Evolutionary conservation across 2,329 filamentous ascomycete genomes (phyloP), one percentile per base, ranked within the genome.

Genomic region (Monilinia vaccinii-corymbosi): DNA sequence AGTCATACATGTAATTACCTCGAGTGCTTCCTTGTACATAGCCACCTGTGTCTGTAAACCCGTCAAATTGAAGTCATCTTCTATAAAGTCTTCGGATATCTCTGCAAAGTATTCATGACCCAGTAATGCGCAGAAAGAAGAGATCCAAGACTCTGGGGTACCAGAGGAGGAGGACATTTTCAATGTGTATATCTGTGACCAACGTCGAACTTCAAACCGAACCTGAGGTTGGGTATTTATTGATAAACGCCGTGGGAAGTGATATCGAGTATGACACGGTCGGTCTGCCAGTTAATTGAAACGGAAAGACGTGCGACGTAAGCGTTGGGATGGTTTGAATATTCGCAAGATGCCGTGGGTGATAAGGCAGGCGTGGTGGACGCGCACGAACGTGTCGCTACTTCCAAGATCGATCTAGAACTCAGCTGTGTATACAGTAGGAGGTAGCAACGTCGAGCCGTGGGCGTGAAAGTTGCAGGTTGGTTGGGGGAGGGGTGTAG

Each of bases 51-150:
- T 89, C 75, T 96, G 91, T 70, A 99, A 80, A 53, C 94, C 94
- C 0, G 94, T 99, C 66, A 99, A 80, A 75, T 99, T 99, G 81
- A 99, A 99, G 75, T 99, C 94, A 84, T 99, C 94, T 75, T 99
- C 94, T 72, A 99, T 97, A 70, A 99, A 99, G 71, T 99, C 94
- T 76, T 99, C 94, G 49, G 91, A 94, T 55, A 99, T 93, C 78
- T 99, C 94, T 64, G 94, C 94, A 75, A 99, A 99, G 78, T 97
- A 99, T 75, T 99, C 94, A 74, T 99, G 94, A 63, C 94, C 94
- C 62, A 97, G 83, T 49, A 97, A 80, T 44, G 90, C 91, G 79
- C 94, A 99, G 75, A 97, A 99, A 61, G 92, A 95, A 65, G 91
- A 88, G 78, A 99, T 97, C 94, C 94, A 99, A 60, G 92, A 96